These are phyloP conservation scores for Entoloma clypeatum DNA, from an alignment of 1,284 basidiomycete species.

Conservation along the genomic window DNA sequence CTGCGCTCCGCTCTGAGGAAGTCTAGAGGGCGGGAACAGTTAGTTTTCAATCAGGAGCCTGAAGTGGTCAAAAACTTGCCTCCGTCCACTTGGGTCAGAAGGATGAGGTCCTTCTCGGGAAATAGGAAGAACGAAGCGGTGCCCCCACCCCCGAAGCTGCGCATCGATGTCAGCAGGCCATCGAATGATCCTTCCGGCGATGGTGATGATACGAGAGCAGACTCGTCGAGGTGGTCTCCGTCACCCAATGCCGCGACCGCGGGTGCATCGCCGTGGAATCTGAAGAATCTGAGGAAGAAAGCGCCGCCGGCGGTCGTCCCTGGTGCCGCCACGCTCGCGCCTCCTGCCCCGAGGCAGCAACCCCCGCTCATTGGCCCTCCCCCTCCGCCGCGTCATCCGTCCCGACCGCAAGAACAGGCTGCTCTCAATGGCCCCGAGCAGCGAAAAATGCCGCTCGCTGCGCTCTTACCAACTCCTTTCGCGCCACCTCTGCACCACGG, in stretches of 20 bases:
- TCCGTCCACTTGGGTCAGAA: conserved; percentile 27
- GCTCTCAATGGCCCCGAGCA: too few relatives aligned
- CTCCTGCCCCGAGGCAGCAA: too few relatives aligned
- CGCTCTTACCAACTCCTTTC: conserved; percentile 25
- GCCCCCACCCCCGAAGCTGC: conserved; percentile 34
- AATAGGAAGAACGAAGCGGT: conserved; percentile 25
- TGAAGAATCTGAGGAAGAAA: conserved; percentile 12
- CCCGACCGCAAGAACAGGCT: too few relatives aligned
- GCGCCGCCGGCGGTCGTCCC: too few relatives aligned
- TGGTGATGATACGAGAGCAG: conserved; percentile 11
- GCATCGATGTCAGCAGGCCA: conserved; percentile 41
- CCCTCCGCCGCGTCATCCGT: too few relatives aligned
- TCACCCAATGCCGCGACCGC: conserved; percentile 17
- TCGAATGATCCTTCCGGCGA: conserved; percentile 20
- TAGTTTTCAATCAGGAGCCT: conserved; percentile 25
- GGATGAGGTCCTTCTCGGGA: conserved; percentile 25
- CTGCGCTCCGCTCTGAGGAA: conserved; percentile 43
- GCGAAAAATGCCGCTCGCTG: conserved; percentile 20
- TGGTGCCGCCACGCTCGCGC: conserved; percentile 18
- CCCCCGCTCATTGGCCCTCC: too few relatives aligned
- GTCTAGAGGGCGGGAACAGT: conserved; percentile 29
- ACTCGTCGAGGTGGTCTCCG: conserved; percentile 31
- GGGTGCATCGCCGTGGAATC: conserved; percentile 8
- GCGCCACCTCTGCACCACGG: conserved; percentile 55
- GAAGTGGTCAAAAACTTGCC: conserved; percentile 10